Base-by-base conservation (phyloP, 352 stramenopile genomes). In the Phytophthora chlamydospora region DNA sequence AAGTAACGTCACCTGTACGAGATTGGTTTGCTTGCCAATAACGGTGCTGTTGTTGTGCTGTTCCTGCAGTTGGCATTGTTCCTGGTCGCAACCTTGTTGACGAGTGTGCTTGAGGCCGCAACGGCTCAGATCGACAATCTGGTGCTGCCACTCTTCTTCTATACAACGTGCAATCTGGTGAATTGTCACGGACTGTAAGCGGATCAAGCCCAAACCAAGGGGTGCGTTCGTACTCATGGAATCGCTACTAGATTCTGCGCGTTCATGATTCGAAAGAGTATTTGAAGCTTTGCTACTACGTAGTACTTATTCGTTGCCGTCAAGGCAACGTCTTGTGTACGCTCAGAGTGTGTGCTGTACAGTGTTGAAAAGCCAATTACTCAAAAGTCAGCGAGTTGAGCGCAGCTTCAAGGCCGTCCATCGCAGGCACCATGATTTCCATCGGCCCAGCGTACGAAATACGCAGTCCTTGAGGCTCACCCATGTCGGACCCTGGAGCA, bases 391-490 rank as follows among this genome's bases (percentile, higher is more conserved):
- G 63, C 56, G 79, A 89, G 41, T 60, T 63, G 17, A 91, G 71
- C 14, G 76, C 73, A 6, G 61, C 65, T 36, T 91, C 76, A 2
- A 93, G 39, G 0, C 76, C 78, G 61, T 89, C 73, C 72, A 91
- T 81, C 10, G 76, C 71, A 34, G 84, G 72, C 40, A 78, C 66
- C 36, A 91, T 71, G 34, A 70, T 84, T 47, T 98, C 91, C 76
- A 97, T 89, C 19, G 89, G 94, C 16, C 94, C 96, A 12, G 96
- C 95, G 76, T 99, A 98, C 68, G 91, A 98, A 51, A 99, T 88
- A n/a, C 96, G 90, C 16, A 99, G 67, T 3, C 90, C 93, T 33
- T 89, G 86, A 10, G 88, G 74, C 14, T 95, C 91, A 24, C 96
- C 96, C 73, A 98, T 99, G 43, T 90, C 93, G 14, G 91, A 97